These are phyloP conservation scores for Microstegium vimineum DNA, from an alignment of 176 grass and related monocot species.

Conservation along the genomic window DNA sequence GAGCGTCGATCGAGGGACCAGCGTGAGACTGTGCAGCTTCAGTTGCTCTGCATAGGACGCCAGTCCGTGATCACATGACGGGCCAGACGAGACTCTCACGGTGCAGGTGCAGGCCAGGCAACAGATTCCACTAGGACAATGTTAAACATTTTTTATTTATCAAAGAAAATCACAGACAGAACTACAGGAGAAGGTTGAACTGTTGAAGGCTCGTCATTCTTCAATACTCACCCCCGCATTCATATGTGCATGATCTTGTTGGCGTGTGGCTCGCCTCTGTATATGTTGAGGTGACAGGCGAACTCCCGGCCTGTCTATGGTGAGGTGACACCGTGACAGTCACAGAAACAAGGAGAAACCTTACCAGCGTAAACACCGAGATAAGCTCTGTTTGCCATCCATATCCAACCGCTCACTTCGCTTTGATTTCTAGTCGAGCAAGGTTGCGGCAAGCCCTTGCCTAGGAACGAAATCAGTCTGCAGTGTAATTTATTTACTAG, in stretches of 20 bases:
- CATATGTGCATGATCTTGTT: background rate
- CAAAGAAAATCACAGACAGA: background rate
- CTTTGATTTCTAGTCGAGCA: background rate
- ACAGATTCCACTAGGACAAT: background rate
- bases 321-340: background rate
- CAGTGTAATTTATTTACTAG: background rate
- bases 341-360: background rate
- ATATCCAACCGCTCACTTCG: background rate
- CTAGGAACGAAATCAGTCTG: background rate
- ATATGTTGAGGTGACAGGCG: too few relatives aligned
- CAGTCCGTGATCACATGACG: slow-evolving; percentile 39
- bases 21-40: slow-evolving; percentile 19
- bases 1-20: background rate
- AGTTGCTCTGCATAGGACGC: slow-evolving; percentile 31
- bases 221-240: background rate
- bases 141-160: too few relatives aligned
- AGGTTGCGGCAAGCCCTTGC: background rate
- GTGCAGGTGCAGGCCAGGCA: background rate
- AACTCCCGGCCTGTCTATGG: too few relatives aligned
- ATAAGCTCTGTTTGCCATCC: background rate
- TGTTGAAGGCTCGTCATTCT: background rate
- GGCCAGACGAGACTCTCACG: background rate
- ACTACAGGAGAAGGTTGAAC: background rate
- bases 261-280: background rate
- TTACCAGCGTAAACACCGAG: background rate